These are phyloP conservation scores for Linum trigynum DNA, from an alignment of 345 rosid genomes.

Conservation along the genomic window DNA sequence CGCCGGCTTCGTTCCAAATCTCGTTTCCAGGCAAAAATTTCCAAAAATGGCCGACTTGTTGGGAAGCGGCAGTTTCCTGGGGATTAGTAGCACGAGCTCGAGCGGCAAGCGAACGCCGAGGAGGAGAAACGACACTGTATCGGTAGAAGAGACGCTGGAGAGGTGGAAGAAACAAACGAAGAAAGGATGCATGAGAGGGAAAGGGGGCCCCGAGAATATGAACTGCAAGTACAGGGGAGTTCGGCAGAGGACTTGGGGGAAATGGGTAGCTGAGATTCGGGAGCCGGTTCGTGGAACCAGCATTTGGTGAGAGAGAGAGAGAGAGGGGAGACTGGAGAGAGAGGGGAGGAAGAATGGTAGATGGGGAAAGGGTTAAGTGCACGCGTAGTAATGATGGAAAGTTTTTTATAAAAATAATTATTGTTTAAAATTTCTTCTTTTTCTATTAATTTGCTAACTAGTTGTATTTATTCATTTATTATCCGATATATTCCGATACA, in stretches of 20 bases:
- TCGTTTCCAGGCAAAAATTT: background rate
- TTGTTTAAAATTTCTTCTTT: too few species aligned
- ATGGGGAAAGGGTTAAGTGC: too few species aligned
- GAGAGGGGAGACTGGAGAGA: too few species aligned
- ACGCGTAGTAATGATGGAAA: too few species aligned
- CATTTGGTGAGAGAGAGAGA: too few species aligned
- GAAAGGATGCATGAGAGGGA: slow-evolving; percentile 78
- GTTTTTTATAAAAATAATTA: too few species aligned
- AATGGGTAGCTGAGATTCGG: slow-evolving; percentile 89
- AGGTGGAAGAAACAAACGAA: slow-evolving; percentile 38
- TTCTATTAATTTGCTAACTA: too few species aligned
- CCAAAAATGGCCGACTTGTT: slow-evolving; percentile 1
- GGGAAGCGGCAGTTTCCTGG: background rate
- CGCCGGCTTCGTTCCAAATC: background rate
- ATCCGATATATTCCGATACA: too few species aligned
- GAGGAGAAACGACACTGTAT: slow-evolving; percentile 28
- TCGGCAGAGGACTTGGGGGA: slow-evolving; percentile 75
- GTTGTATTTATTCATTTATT: too few species aligned
- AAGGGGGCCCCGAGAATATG: slow-evolving; percentile 76
- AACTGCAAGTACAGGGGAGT: slow-evolving; percentile 64
- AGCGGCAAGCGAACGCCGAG: slow-evolving; percentile 14
- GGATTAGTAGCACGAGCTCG: background rate
- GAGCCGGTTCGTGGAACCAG: slow-evolving; percentile 37
- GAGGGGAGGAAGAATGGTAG: too few species aligned
- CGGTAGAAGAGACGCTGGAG: slow-evolving; percentile 44